These are phyloP conservation scores for Grigorovia transvaalensis DNA, from an alignment of 805 yeast species.

Conservation along the genomic window DNA sequence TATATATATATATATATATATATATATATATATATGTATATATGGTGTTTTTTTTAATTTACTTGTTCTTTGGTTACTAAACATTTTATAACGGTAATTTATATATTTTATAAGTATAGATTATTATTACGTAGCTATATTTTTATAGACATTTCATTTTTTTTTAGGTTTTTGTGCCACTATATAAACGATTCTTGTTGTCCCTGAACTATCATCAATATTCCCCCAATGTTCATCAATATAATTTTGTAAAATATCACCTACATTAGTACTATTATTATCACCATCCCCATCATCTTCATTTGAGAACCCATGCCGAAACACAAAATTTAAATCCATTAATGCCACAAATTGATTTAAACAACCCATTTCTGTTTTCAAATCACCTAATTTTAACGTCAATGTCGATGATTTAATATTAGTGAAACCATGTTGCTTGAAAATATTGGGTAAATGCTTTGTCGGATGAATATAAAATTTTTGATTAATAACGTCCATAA, in stretches of 20 bases:
- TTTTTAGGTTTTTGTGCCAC: slow-evolving; percentile 23
- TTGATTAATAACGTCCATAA: slow-evolving; percentile 19
- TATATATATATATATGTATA: no score
- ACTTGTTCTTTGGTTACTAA: no score
- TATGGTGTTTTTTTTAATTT: no score
- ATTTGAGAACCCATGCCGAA: slow-evolving; percentile 10
- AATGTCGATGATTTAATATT: slow-evolving; percentile 21
- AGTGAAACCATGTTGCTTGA: slow-evolving; percentile 22
- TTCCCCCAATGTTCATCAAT: slow-evolving; percentile 21
- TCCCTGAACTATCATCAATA: slow-evolving; percentile 21
- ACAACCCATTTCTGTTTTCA: slow-evolving; percentile 22
- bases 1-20: no score
- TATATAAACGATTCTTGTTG: slow-evolving; percentile 15
- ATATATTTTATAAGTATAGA: no score
- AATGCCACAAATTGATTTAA: slow-evolving; percentile 18
- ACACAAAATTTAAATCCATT: slow-evolving; percentile 12
- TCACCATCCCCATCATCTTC: slow-evolving; percentile 7
- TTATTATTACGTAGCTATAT: no score
- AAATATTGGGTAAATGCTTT: slow-evolving; percentile 14
- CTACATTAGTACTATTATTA: slow-evolving; percentile 13
- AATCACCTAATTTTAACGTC: slow-evolving; percentile 22
- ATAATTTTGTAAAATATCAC: slow-evolving; percentile 17
- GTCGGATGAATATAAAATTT: slow-evolving; percentile 23
- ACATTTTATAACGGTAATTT: no score
- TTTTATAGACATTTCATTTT: no score